Base-by-base conservation (phyloP, 805 yeast species). In the Saccharomycopsis sp. region DNA sequence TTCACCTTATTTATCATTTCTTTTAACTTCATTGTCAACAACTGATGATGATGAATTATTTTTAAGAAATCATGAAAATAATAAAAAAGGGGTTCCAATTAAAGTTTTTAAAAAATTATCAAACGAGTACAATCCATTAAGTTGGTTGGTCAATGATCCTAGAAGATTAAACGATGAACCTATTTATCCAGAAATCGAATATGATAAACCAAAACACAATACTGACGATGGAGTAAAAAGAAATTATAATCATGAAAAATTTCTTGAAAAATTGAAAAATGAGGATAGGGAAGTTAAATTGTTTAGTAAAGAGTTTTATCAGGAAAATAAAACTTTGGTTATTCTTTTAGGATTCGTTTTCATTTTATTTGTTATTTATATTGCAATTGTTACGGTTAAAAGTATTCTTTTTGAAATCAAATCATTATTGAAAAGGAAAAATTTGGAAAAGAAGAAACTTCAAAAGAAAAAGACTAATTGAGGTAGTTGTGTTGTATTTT, bases 1-100 rank as follows among this genome's bases (percentile, higher is more conserved):
- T 1, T 67, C 88, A 0, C 95, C 95, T 0, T 71, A 73, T 45
- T 70, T 69, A 41, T 64, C 86, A 2, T 59, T 87, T 2, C 56
- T 85, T 2, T 63, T 76, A 43, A 74, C 87, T 0, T 65, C 79
- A 0, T 34, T 56, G 9, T 50, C 53, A 3, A 55, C 62, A 3
- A 29, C 49, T 2, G 42, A 42, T 2, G 47, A 50, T 2, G 51
- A 53, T n/a, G 55, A 55, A 19, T 41, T 34, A 13, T 38, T 35
- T 46, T 21, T 30, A 43, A 33, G 31, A 47, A 47, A 36, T 48
- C n/a, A n/a, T n/a, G 2, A 30, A n/a, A 37, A 18, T 36, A 49
- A 30, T 27, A 32, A 20, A 39, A 47, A n/a, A 42, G 41, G 14
- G 21, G 43, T 8, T 28, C 57, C 9, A 40, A n/a, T 45, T 14